Evolutionary conservation across 768 basidiomycete genomes (phyloP).

Genomic region (Erythrobasidium yunnanense): DNA sequence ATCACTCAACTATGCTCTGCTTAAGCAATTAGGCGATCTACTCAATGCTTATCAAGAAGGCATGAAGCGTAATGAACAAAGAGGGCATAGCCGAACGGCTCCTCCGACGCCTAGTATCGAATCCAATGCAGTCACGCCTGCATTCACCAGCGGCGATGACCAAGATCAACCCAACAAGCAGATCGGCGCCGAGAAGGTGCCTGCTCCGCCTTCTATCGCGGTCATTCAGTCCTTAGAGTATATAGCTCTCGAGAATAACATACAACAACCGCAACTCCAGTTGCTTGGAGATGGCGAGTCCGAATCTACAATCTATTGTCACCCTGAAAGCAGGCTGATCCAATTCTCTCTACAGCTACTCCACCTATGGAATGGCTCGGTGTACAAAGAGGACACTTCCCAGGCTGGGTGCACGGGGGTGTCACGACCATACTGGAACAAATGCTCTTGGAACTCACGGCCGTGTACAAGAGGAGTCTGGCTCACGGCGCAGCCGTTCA

Average conservation of each 20-base stretch:
- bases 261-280: slow-evolving; percentile 27
- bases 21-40: slow-evolving; percentile 21
- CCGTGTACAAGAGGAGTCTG: slow-evolving; percentile 3
- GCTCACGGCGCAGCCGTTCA: not conserved
- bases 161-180: slow-evolving; percentile 46
- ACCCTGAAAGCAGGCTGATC: not conserved
- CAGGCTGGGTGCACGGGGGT: slow-evolving; percentile 19
- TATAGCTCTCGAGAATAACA: slow-evolving; percentile 26
- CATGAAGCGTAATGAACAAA: slow-evolving; percentile 25
- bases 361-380: slow-evolving; percentile 28
- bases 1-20: slow-evolving; percentile 26
- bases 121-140: slow-evolving; percentile 63
- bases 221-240: slow-evolving; percentile 24
- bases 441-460: slow-evolving; percentile 22
- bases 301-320: not conserved
- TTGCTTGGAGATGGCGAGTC: slow-evolving; percentile 28
- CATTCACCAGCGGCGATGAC: slow-evolving; percentile 57
- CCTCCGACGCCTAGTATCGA: not conserved
- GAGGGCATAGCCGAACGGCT: slow-evolving; percentile 49
- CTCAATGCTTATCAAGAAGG: slow-evolving; percentile 12
- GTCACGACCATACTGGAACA: slow-evolving; percentile 57
- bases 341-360: slow-evolving; percentile 5
- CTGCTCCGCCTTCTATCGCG: not conserved
- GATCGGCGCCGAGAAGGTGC: slow-evolving; percentile 52
- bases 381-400: slow-evolving; percentile 8